A percentile compares a stretch with the other conserved stretches of the same genome.
phyloP scores from a whole-genome alignment of 2,329 filamentous ascomycete species.

The Thielaviopsis cerberus region DNA sequence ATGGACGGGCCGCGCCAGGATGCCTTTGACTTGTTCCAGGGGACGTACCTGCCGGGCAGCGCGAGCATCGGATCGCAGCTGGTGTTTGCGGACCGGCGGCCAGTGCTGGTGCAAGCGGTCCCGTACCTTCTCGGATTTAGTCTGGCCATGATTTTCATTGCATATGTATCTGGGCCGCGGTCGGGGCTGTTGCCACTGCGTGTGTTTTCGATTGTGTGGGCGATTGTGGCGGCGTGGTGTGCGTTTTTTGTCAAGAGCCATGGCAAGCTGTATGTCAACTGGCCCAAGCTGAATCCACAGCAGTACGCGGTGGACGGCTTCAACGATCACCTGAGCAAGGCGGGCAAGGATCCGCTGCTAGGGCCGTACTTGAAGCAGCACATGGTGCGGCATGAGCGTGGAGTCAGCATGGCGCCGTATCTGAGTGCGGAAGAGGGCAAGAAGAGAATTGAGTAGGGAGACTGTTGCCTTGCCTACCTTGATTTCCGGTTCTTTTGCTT shows the following conservation, averaged over 20 bases:
- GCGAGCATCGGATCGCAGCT: conserved; percentile 51
- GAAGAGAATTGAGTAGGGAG: conserved; percentile 71
- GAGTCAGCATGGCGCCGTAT: conserved; percentile 64
- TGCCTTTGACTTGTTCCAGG: conserved; percentile 85
- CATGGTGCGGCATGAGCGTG: conserved; percentile 52
- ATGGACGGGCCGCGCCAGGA: conserved; percentile 84
- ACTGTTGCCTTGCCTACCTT: background rate
- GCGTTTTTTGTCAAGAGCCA: conserved; percentile 62
- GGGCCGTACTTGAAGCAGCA: conserved; percentile 43
- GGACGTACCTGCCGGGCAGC: conserved; percentile 59
- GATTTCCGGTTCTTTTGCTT: background rate
- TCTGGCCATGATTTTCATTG: conserved; percentile 63
- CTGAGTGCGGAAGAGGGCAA: conserved; percentile 89
- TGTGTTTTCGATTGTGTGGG: conserved; percentile 64
- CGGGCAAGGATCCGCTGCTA: conserved; percentile 63
- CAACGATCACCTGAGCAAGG: conserved; percentile 67
- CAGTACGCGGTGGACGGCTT: conserved; percentile 76
- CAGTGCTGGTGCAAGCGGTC: conserved; percentile 76
- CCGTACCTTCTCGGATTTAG: conserved; percentile 80
- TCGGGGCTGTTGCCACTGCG: conserved; percentile 64
- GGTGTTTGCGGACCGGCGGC: conserved; percentile 69
- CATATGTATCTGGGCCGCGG: conserved; percentile 54
- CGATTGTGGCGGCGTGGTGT: conserved; percentile 50
- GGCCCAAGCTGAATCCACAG: conserved; percentile 87
- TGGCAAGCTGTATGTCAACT: conserved; percentile 91